A percentile compares a stretch with the other conserved stretches of the same genome.
Evolutionary conservation across 1,284 basidiomycete genomes (phyloP).

Genomic region (Filobasidium uniguttulatum): DNA sequence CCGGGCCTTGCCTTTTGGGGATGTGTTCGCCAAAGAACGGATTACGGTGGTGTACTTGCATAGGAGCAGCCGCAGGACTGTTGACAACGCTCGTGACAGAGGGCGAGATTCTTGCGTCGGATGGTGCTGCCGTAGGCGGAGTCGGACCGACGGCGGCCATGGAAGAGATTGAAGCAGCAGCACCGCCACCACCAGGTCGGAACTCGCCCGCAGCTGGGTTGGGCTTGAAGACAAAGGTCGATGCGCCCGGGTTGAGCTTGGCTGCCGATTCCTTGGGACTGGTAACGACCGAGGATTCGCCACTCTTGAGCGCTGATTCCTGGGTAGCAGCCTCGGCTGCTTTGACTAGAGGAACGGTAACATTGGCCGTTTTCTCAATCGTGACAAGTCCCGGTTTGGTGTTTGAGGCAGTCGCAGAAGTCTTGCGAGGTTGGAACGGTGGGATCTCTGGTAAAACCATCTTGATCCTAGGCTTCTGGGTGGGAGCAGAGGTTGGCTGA

Average conservation of each 20-base stretch:
- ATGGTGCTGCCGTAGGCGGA: not conserved
- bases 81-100: no score
- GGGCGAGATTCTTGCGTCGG: not conserved
- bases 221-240: constrained; percentile 51
- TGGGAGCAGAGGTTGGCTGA: constrained; percentile 36
- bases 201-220: constrained; percentile 40
- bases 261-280: constrained; percentile 18
- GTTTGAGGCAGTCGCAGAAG: constrained; percentile 32
- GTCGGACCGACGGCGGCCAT: not conserved
- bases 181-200: constrained; percentile 1
- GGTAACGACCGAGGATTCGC: constrained; percentile 25
- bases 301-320: not conserved
- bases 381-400: not conserved
- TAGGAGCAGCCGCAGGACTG: not conserved
- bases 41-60: not conserved
- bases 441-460: constrained; percentile 13
- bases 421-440: constrained; percentile 17
- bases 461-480: constrained; percentile 1
- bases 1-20: not conserved
- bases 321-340: not conserved
- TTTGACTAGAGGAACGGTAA: constrained; percentile 11
- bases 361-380: constrained; percentile 16
- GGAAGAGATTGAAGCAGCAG: not conserved
- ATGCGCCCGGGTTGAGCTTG: constrained; percentile 60
- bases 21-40: constrained; percentile 1